Evolutionary conservation across 768 basidiomycete genomes (phyloP).

Genomic region (Russula vinacea): DNA sequence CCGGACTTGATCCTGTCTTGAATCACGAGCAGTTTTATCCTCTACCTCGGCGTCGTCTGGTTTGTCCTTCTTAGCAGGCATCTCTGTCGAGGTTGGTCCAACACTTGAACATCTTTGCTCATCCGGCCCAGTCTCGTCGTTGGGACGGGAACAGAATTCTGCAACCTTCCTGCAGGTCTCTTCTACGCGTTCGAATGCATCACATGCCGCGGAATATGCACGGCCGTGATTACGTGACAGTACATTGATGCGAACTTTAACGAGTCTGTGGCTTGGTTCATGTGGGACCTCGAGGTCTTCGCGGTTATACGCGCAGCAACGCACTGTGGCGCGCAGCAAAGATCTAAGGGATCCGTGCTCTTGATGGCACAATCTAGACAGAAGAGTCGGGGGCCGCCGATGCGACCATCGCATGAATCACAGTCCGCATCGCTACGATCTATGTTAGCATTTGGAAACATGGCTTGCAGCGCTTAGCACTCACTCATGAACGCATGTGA

Average conservation of each 20-base stretch:
- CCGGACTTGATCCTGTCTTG: not conserved
- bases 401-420: slow-evolving; percentile 33
- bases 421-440: slow-evolving; percentile 28
- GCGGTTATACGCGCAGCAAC: slow-evolving; percentile 26
- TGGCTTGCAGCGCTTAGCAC: not conserved
- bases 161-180: not conserved
- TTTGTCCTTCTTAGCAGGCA: not conserved
- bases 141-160: not conserved
- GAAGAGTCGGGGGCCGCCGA: slow-evolving; percentile 35
- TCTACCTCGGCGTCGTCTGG: not conserved
- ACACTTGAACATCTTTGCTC: too few species aligned
- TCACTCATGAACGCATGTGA: slow-evolving; percentile 32
- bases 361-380: slow-evolving; percentile 36
- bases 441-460: not conserved
- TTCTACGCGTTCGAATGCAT: slow-evolving; percentile 10
- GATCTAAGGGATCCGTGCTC: slow-evolving; percentile 33
- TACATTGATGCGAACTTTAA: slow-evolving; percentile 34
- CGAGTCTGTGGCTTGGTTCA: slow-evolving; percentile 35
- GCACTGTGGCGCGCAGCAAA: slow-evolving; percentile 35
- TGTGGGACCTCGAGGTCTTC: slow-evolving; percentile 31
- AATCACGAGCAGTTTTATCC: not conserved
- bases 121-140: not conserved
- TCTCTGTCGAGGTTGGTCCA: not conserved
- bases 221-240: slow-evolving; percentile 5
- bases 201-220: not conserved